These are phyloP conservation scores for Eucalyptus tenuipes DNA, from an alignment of 345 rosid species.

Conservation along the genomic window DNA sequence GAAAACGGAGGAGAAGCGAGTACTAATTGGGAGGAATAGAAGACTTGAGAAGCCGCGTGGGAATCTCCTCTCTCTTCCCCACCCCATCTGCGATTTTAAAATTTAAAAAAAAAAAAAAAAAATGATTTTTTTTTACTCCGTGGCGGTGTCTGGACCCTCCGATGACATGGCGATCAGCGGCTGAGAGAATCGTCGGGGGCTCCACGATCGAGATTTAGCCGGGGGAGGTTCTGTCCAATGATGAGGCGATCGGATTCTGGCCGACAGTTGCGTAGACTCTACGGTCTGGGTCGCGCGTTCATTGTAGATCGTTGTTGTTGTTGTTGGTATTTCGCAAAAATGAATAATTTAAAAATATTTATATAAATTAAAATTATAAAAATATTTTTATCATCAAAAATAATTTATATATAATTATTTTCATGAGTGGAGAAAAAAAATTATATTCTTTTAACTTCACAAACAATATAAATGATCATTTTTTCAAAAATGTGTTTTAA, in stretches of 20 bases:
- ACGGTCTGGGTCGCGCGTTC: not conserved
- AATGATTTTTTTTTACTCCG: too few relatives aligned
- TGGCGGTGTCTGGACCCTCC: not conserved
- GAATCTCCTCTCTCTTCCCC: not conserved
- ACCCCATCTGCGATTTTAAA: not conserved
- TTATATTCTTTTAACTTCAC: too few relatives aligned
- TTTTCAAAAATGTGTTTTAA: rapidly evolving
- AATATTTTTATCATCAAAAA: too few relatives aligned
- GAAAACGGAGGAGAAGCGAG: rapidly evolving
- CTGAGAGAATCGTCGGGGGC: not conserved
- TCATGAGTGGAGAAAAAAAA: too few relatives aligned
- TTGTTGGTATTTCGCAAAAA: too few relatives aligned
- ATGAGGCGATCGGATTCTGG: not conserved
- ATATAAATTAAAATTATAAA: too few relatives aligned
- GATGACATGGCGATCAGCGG: not conserved
- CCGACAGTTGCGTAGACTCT: not conserved
- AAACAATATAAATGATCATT: too few relatives aligned
- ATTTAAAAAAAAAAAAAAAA: not conserved
- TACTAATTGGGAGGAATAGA: not conserved
- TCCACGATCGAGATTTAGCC: not conserved
- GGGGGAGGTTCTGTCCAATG: not conserved
- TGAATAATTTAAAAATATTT: too few relatives aligned
- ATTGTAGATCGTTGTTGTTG: too few relatives aligned
- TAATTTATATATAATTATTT: too few relatives aligned
- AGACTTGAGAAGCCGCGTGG: conserved; percentile 4